Evolutionary conservation across 345 rosid genomes (phyloP), one percentile per base, ranked within the genome.

Genomic region (Eucalyptus leucophloia): DNA sequence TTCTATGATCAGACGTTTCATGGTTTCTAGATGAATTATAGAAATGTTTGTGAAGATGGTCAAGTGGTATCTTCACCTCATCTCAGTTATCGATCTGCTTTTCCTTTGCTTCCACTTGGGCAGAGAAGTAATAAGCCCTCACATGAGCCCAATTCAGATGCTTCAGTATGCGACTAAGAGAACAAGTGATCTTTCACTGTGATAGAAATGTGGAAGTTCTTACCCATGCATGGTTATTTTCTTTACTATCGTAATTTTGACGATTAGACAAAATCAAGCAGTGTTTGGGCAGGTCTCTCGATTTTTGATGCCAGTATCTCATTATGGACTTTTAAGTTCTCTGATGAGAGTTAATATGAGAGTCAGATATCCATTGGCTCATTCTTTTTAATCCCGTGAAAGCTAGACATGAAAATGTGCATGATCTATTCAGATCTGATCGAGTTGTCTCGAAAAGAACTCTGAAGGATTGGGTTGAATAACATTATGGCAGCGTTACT

Each of bases 401-500:
- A 72, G 82, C 28, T 72, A 72, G 82, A 72, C 47, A 19, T 77
- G 45, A 77, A 37, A 77, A 1, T 1, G 28, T 37, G 83, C 16
- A 1, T 37, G 0, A 72, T 72, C 82, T 72, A 37, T 77, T 10
- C 37, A 77, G 83, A 65, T 65, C 77, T n/a, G 77, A 65, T 65
- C 8, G 40, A n/a, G 37, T 65, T 8, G 0, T 65, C 3, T n/a
- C 2, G 6, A n/a, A 4, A 65, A 62, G 2, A 15, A 65, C 40
- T 65, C 40, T n/a, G 40, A 77, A 77, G 83, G 45, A 37, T 69
- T 2, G 8, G 15, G 83, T 37, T 0, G 28, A 37, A 3, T 77
- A 19, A 2, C 47, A 77, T 21, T 37, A 10, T 77, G 2, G 85
- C 1, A 0, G 30, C 5, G 0, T 40, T 21, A 40, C 47, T 40